Conservation (phyloP, 495 filamentous ascomycete genomes). For the Baudoinia panamericana region DNA sequence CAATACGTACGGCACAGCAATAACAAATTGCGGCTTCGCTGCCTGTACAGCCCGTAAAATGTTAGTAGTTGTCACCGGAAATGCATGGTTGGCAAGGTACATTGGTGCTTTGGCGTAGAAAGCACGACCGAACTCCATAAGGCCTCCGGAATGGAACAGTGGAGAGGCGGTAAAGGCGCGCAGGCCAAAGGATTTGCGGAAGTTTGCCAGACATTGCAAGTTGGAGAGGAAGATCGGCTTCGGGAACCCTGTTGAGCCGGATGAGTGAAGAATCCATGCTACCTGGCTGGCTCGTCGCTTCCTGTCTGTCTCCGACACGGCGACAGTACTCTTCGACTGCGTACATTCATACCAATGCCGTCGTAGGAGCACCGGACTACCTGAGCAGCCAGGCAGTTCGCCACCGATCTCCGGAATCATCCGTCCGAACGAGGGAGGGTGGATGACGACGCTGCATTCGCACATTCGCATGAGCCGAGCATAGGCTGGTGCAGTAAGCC, state of each 20-base stretch:
- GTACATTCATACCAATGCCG: not conserved
- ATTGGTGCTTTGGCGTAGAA: conserved; percentile 32
- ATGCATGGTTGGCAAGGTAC: conserved; percentile 34
- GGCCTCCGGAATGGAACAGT: conserved; percentile 32
- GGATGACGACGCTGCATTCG: conserved; percentile 24
- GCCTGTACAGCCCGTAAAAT: conserved; percentile 30
- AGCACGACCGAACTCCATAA: conserved; percentile 38
- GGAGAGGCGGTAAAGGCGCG: conserved; percentile 17
- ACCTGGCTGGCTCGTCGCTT: conserved; percentile 11
- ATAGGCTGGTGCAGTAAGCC: conserved; percentile 35
- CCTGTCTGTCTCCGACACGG: not conserved
- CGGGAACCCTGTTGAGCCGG: conserved; percentile 20
- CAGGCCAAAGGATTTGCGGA: conserved; percentile 27
- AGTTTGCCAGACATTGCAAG: conserved; percentile 30
- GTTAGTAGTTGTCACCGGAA: conserved; percentile 33
- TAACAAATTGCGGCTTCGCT: conserved; percentile 11
- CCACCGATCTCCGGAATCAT: conserved; percentile 1
- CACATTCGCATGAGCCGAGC: conserved; percentile 26
- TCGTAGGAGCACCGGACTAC: not conserved
- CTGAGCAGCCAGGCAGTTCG: conserved; percentile 5
- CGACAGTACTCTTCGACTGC: not conserved
- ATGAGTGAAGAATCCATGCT: conserved; percentile 22
- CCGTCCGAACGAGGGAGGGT: not conserved
- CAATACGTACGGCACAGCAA: conserved; percentile 19
- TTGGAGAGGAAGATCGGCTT: conserved; percentile 31